Evolutionary conservation across 192 early-diverging fungal species (phyloP), one percentile per base, ranked within the genome.

Genomic region (Pilaira anomala): DNA sequence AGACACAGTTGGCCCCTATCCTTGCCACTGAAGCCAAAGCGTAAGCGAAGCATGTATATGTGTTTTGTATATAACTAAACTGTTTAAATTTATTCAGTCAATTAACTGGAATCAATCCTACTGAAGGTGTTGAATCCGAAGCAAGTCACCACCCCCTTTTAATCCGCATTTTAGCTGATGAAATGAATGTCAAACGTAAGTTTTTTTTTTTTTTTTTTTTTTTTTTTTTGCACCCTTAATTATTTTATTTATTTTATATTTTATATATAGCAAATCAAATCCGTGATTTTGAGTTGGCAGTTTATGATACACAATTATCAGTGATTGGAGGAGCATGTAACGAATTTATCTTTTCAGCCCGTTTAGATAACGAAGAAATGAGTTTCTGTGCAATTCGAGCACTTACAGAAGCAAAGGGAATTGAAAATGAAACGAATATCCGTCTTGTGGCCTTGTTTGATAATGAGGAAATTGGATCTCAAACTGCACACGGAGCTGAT

Each of bases 391-490:
- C 87, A 13, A 67, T 96, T 36, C 80, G 79, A 50, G 85, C 81
- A 22, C 68, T 92, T 56, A 76, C 86, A 58, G 74, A 82, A 40
- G 81, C 80, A 46, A 69, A 76, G 13, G 72, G 71, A 39, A 33
- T 91, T 36, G 80, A 72, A 26, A 73, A 80, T 29, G 91, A 93
- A 54, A 61, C 83, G 52, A 83, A 88, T 56, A 87, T 97, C 65
- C 88, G 96, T 48, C 76, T 99, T 41, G 83, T 94, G 39, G 83
- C 90, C 24, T 80, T 98, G 40, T 99, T 99, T 67, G 97, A 99
- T 74, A 97, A 99, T 78, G 97, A 99, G 73, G 97, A 99, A 66
- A 85, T 99, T 33, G 97, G 97, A 26, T 93, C 91, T 26, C 79
- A 76, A 12, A 91, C 93, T 42, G 96, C 95, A 5, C 91, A 96